These are phyloP conservation scores for Chiua virens DNA, from an alignment of 768 basidiomycete species.

Conservation along the genomic window DNA sequence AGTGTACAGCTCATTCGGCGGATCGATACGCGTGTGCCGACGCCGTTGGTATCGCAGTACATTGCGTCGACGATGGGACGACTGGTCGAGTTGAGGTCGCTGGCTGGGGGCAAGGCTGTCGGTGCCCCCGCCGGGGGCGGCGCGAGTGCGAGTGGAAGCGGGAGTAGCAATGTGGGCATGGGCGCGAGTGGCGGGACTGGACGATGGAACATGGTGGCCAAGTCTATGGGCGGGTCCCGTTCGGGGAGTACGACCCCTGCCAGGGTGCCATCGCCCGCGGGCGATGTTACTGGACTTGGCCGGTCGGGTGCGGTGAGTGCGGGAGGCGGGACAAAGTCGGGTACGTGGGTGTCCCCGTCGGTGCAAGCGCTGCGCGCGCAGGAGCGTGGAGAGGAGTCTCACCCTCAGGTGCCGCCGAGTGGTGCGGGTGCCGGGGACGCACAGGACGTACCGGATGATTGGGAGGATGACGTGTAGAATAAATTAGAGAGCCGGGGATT, in stretches of 20 bases:
- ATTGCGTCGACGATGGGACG: conserved; percentile 52
- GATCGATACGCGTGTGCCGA: conserved; percentile 78
- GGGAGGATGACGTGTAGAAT: conserved; percentile 52
- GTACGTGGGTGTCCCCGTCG: conserved; percentile 22
- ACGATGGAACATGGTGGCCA: conserved; percentile 22
- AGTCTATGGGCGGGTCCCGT: conserved; percentile 3
- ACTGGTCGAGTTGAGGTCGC: conserved; percentile 52
- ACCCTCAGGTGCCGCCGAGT: background rate
- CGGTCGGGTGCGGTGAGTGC: background rate
- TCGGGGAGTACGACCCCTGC: conserved; percentile 10
- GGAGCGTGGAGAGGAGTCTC: background rate
- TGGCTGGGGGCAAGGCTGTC: conserved; percentile 7
- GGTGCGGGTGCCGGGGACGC: background rate
- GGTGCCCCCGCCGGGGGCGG: conserved; percentile 3
- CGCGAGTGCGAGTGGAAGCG: background rate
- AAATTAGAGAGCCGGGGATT: too few relatives aligned
- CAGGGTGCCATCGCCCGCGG: conserved; percentile 22
- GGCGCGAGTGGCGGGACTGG: background rate
- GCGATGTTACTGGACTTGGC: background rate
- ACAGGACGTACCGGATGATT: conserved; percentile 47
- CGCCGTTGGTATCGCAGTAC: conserved; percentile 61
- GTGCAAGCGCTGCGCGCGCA: conserved; percentile 16
- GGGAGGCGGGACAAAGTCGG: background rate
- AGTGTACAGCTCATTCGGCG: conserved; percentile 82
- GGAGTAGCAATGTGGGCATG: background rate